Conservation (phyloP, 192 early-diverging fungal species). For the Helicostylum pulchrum region DNA sequence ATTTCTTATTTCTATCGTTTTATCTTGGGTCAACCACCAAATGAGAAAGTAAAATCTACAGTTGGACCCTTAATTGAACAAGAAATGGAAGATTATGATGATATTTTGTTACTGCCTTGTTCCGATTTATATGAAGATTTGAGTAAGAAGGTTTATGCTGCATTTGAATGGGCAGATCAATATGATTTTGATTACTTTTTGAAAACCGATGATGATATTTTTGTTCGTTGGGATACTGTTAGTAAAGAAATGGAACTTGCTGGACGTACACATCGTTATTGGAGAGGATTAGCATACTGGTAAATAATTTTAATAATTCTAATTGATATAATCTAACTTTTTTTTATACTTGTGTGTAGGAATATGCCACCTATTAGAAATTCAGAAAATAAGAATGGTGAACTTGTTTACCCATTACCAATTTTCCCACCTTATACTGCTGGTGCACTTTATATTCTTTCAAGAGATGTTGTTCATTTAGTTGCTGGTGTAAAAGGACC, state of each 20-base stretch:
- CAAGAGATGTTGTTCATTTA: conserved; percentile 50
- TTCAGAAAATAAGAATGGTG: conserved; percentile 50
- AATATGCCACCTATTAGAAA: conserved; percentile 57
- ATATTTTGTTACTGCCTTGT: conserved; percentile 51
- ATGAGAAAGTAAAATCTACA: conserved; percentile 29
- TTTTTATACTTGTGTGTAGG: conserved; percentile 34
- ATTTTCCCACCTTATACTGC: conserved; percentile 60
- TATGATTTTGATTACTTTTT: conserved; percentile 54
- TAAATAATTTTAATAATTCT: too few relatives aligned
- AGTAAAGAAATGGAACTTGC: conserved; percentile 40
- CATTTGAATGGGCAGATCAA: conserved; percentile 51
- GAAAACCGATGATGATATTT: conserved; percentile 62
- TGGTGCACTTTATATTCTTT: conserved; percentile 59
- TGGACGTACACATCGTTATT: conserved; percentile 48
- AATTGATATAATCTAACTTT: background rate
- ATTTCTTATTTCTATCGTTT: conserved; percentile 51
- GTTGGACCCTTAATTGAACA: conserved; percentile 46
- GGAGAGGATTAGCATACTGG: conserved; percentile 58
- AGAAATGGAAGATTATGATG: conserved; percentile 45
- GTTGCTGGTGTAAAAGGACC: conserved; percentile 49
- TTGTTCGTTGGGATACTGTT: conserved; percentile 57
- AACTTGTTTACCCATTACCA: conserved; percentile 44
- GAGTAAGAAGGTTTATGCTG: conserved; percentile 55
- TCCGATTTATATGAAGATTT: conserved; percentile 52
- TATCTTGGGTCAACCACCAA: conserved; percentile 49